These are phyloP conservation scores for Discostella pseudostelligera DNA, from an alignment of 108 stramenopile species.

Conservation along the genomic window DNA sequence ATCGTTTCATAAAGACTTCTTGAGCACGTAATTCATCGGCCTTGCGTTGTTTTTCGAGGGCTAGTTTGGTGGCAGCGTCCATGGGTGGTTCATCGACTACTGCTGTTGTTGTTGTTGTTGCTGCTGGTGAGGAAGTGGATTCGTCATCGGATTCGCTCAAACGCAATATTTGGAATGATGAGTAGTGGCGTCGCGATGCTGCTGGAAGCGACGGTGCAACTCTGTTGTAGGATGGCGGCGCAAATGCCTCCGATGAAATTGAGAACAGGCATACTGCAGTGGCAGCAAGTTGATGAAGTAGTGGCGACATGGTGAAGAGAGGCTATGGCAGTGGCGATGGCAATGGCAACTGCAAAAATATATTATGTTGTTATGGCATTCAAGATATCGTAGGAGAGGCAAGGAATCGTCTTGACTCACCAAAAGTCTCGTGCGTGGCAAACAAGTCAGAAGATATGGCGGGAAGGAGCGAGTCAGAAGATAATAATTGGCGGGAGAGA, in stretches of 20 bases:
- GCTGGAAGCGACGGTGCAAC: background rate
- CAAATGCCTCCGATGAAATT: constrained; percentile 4
- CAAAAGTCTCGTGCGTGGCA: too few species aligned
- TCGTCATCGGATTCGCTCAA: constrained; percentile 46
- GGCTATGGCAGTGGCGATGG: background rate
- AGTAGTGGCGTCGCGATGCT: background rate
- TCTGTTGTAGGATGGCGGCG: constrained; percentile 9
- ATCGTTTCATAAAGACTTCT: constrained; percentile 89
- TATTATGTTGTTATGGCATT: too few species aligned
- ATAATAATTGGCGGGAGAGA: too few species aligned
- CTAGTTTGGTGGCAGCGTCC: constrained; percentile 50
- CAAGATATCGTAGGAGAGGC: too few species aligned
- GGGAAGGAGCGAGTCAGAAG: too few species aligned
- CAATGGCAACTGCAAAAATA: too few species aligned
- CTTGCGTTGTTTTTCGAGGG: constrained; percentile 56
- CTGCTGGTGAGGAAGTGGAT: constrained; percentile 16
- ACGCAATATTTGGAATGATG: constrained; percentile 17
- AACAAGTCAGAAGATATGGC: too few species aligned
- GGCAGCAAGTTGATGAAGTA: background rate
- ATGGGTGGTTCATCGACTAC: constrained; percentile 33
- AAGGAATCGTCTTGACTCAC: too few species aligned
- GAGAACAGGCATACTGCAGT: background rate
- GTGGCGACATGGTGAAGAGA: background rate
- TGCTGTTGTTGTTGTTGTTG: constrained; percentile 2
- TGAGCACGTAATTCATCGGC: constrained; percentile 81